Percentiles rank a stretch among this genome's conserved stretches.
Conservation (phyloP, 1,139 yeast genomes). For the Saccharomycopsis hybrid region DNA sequence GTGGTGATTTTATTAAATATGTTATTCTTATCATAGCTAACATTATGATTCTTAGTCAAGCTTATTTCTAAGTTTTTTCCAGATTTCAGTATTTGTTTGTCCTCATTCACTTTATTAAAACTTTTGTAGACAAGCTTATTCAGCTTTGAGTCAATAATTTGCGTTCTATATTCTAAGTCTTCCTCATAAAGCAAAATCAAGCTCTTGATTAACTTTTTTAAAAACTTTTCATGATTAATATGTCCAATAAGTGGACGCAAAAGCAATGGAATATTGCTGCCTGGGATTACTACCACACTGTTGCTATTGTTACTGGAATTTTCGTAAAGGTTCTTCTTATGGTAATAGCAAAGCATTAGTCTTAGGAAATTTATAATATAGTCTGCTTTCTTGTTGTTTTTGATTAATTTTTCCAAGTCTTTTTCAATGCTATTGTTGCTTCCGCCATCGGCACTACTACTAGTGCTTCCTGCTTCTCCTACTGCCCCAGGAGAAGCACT, state of each 20-base stretch:
- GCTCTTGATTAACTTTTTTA: conserved; percentile 39
- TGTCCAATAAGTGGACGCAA: conserved; percentile 66
- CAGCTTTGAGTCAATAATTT: conserved; percentile 20
- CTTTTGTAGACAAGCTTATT: conserved; percentile 22
- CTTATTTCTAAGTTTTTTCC: conserved; percentile 9
- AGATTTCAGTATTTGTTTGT: conserved; percentile 21
- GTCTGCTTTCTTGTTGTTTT: conserved; percentile 40
- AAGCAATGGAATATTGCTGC: conserved; percentile 38
- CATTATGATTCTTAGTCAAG: conserved; percentile 26
- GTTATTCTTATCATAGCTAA: conserved; percentile 10
- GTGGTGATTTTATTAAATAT: conserved; percentile 12
- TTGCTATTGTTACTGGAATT: conserved; percentile 17
- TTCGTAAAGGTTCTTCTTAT: conserved; percentile 43
- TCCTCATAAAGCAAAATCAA: conserved; percentile 30
- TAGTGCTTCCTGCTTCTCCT: background rate
- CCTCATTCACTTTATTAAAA: conserved; percentile 22
- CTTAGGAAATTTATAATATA: conserved; percentile 47
- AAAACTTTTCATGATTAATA: conserved; percentile 52
- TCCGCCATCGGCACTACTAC: background rate
- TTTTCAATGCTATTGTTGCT: background rate
- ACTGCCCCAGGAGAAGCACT: background rate
- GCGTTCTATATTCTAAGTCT: conserved; percentile 20
- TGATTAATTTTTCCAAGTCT: background rate
- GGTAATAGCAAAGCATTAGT: conserved; percentile 56
- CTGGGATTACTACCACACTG: background rate